These are phyloP conservation scores for Botrytis paeoniae DNA, from an alignment of 2,329 filamentous ascomycete genomes.

Conservation along the genomic window DNA sequence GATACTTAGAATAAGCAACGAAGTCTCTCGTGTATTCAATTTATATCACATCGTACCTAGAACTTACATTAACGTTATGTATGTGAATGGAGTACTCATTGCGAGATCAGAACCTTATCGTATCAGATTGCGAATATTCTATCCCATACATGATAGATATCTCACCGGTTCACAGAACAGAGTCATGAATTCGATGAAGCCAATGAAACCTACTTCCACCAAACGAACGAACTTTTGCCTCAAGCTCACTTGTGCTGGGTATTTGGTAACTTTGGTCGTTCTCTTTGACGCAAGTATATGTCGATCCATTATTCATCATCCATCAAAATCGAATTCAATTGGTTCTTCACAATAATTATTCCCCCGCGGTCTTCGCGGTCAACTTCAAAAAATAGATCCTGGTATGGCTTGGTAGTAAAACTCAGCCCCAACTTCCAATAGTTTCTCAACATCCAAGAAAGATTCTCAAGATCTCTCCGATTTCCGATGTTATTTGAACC, in stretches of 20 bases:
- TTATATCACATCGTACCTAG: neutral
- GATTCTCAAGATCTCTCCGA: neutral
- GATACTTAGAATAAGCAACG: neutral
- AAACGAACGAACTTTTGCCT: neutral
- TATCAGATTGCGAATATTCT: neutral
- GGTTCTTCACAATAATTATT: neutral
- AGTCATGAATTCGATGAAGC: neutral
- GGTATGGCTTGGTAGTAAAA: neutral
- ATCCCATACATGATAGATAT: neutral
- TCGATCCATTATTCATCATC: neutral
- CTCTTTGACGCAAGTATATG: neutral
- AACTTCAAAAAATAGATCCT: conserved; percentile 19
- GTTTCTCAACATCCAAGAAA: neutral
- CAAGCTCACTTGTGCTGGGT: neutral
- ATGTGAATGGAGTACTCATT: neutral
- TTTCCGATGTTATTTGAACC: neutral
- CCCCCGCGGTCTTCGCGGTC: conserved; percentile 19
- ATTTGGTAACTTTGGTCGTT: neutral
- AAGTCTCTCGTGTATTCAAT: neutral
- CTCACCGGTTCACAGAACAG: neutral
- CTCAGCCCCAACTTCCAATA: neutral
- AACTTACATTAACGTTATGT: neutral
- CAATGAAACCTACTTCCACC: neutral
- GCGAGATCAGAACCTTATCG: neutral
- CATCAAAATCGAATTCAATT: neutral